Percentiles rank a stretch among this genome's conserved stretches.
phyloP scores from a whole-genome alignment of 441 rosid genomes.

The Populus hybrid region DNA sequence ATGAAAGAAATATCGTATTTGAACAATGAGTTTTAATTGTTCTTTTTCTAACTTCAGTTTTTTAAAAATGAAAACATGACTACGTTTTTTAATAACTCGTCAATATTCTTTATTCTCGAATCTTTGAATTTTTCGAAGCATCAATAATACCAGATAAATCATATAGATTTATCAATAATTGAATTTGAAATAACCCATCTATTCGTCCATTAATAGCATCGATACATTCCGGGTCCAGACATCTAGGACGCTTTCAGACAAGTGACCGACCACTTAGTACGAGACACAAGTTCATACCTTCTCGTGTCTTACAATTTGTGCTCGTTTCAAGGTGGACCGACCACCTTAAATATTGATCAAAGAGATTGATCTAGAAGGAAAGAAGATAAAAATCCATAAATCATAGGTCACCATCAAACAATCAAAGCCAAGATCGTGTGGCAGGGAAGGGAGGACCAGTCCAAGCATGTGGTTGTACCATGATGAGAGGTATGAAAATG shows the following conservation, averaged over 20 bases:
- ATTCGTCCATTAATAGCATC: not conserved
- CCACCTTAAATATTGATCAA: not conserved
- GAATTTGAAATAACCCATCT: not conserved
- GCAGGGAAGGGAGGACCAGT: not conserved
- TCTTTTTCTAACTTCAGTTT: too few relatives aligned
- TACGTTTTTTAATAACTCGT: too few relatives aligned
- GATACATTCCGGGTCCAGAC: not conserved
- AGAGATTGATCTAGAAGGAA: not conserved
- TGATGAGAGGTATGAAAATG: not conserved
- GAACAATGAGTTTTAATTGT: too few relatives aligned
- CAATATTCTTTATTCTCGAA: not conserved
- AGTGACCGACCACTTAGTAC: not conserved
- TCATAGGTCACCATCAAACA: not conserved
- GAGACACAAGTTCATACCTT: not conserved
- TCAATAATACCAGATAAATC: not conserved
- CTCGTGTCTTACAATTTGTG: too few relatives aligned
- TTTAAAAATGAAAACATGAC: too few relatives aligned
- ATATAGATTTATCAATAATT: too few relatives aligned
- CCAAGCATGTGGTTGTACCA: too few relatives aligned
- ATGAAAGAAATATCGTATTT: too few relatives aligned
- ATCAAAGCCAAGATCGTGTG: not conserved
- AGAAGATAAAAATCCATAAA: not conserved
- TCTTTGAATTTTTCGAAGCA: too few relatives aligned
- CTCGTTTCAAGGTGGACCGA: too few relatives aligned
- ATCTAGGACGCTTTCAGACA: not conserved